Conservation (phyloP, 129 eudicot genomes). For the Artemisia argyi region DNA sequence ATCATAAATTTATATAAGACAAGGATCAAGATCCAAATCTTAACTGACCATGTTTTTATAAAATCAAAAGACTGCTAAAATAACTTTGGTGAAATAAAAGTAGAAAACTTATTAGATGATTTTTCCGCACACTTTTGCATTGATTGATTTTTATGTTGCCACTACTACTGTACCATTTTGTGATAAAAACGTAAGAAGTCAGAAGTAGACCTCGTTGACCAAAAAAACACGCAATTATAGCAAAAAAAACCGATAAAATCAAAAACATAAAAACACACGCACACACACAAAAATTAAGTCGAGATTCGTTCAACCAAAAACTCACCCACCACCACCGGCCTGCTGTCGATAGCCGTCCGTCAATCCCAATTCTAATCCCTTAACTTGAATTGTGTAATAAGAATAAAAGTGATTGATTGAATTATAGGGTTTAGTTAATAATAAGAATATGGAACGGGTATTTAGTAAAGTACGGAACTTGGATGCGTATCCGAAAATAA, state of each 20-base stretch:
- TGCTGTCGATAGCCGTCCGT: constrained; percentile 17
- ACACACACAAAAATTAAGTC: constrained; percentile 20
- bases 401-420: not conserved
- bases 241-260: constrained; percentile 5
- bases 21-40: too few species aligned
- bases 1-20: too few species aligned
- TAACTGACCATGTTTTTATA: too few species aligned
- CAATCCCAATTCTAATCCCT: not conserved
- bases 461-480: constrained; percentile 62
- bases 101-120: too few species aligned
- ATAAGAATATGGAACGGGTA: constrained; percentile 44
- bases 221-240: constrained; percentile 5
- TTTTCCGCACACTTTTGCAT: too few species aligned
- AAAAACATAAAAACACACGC: not conserved
- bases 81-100: too few species aligned
- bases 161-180: too few species aligned
- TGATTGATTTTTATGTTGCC: too few species aligned
- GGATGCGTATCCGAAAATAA: constrained; percentile 83
- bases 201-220: constrained; percentile 31
- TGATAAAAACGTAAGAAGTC: too few species aligned
- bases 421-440: constrained; percentile 16
- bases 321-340: constrained; percentile 20
- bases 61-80: too few species aligned
- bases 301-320: constrained; percentile 41
- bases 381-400: not conserved